Evolutionary conservation across 805 yeast genomes (phyloP), one percentile per base, ranked within the genome.

Genomic region (Ogataea pilisensis): DNA sequence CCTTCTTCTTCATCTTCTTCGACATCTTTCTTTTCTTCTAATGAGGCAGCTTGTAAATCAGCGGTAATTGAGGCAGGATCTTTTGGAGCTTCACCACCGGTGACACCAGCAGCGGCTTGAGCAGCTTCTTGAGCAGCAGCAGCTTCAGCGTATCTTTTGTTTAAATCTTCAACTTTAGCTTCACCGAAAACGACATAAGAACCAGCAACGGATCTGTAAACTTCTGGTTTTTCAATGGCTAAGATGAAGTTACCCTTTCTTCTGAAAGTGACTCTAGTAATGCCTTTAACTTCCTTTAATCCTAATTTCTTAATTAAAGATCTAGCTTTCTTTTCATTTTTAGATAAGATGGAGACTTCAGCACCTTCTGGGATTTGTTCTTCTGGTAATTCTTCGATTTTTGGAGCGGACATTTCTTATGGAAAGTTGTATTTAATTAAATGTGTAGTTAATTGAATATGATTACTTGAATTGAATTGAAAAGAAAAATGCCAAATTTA

Each of bases 141-240:
- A 49, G 85, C 83, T 65, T 82, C 85, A 64, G 85, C 84, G 69
- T 85, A 76, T 76, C 89, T 82, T 71, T 86, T 82, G 72, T 82
- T 80, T 70, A 89, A 73, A 75, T 91, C 96, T 70, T 91, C 97
- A 57, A 86, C 85, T 78, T 88, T 86, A 65, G 96, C 95, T 73
- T 90, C 97, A 73, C 99, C 99, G 61, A 91, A 90, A 55, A 91
- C 97, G 59, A 91, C 82, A 77, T 85, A 93, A 57, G 95, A 83
- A 65, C 97, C 96, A 63, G 95, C 85, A 51, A 82, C 77, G 49
- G 96, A 82, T 72, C 78, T 87, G 95, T 75, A 91, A 47, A 93
- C 98, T 58, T 89, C 97, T 69, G 99, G 99, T 55, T 70, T 67
- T 67, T 87, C 93, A 72, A 91, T 86, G 64, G 93, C 95, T 68